Evolutionary conservation across 768 basidiomycete genomes (phyloP).

Genomic region (Tylopilus plumbeoviolaceoides): DNA sequence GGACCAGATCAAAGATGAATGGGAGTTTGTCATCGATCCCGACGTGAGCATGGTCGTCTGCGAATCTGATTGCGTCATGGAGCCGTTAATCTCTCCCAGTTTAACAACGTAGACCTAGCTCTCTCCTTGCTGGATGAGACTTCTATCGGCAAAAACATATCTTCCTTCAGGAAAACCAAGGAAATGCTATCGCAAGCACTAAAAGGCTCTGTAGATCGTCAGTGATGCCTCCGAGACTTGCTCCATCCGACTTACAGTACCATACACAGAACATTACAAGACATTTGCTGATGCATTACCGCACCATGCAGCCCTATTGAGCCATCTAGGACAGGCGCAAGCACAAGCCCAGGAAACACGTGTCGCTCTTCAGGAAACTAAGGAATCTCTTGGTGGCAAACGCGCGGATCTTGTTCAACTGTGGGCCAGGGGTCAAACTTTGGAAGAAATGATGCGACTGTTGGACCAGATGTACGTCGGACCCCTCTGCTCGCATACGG

Average conservation of each 20-base stretch:
- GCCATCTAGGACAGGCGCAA: conserved; percentile 70
- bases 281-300: conserved; percentile 93
- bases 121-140: conserved; percentile 81
- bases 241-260: conserved; percentile 4
- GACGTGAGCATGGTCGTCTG: conserved; percentile 49
- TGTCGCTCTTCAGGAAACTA: conserved; percentile 67
- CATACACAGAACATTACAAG: conserved; percentile 76
- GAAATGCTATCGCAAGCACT: conserved; percentile 72
- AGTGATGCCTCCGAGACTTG: conserved; percentile 29
- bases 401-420: conserved; percentile 87
- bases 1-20: conserved; percentile 82
- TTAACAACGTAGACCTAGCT: conserved; percentile 92
- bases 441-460: conserved; percentile 94
- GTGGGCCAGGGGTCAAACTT: conserved; percentile 82
- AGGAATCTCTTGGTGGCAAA: conserved; percentile 74
- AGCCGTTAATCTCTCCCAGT: conserved; percentile 41
- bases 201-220: conserved; percentile 86
- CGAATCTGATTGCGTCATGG: neutral
- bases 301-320: conserved; percentile 77
- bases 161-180: conserved; percentile 75
- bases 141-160: conserved; percentile 67
- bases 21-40: conserved; percentile 82
- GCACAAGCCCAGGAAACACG: conserved; percentile 70
- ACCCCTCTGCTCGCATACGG: conserved; percentile 2
- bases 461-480: conserved; percentile 84